phyloP scores from a whole-genome alignment of 768 basidiomycete species.

The Chlorophyllum brunneum region DNA sequence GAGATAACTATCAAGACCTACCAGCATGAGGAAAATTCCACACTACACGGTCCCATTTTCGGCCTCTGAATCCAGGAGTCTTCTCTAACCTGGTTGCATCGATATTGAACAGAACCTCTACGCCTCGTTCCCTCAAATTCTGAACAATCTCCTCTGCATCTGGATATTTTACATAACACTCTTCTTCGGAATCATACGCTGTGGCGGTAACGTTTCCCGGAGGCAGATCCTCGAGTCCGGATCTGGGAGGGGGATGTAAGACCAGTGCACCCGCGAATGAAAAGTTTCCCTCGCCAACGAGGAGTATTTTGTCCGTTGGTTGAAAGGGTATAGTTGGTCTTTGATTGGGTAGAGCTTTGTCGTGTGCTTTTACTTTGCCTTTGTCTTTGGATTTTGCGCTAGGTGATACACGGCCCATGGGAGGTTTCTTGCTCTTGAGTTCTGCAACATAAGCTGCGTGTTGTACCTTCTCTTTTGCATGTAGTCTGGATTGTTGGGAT shows the following conservation, averaged over 20 bases:
- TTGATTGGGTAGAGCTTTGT: conserved; percentile 11
- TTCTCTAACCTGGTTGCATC: conserved; percentile 82
- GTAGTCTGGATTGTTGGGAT: conserved; percentile 64
- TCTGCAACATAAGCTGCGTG: conserved; percentile 52
- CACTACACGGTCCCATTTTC: conserved; percentile 72
- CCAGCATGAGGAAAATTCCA: conserved; percentile 99
- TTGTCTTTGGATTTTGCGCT: conserved; percentile 21
- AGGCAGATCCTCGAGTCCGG: conserved; percentile 48
- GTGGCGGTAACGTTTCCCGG: conserved; percentile 78
- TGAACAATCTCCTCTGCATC: conserved; percentile 59
- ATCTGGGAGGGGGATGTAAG: conserved; percentile 32
- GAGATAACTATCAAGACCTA: conserved; percentile 28
- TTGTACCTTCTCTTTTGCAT: conserved; percentile 52
- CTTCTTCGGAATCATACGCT: conserved; percentile 74
- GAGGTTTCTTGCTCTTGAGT: conserved; percentile 36
- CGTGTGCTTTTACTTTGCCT: conserved; percentile 5
- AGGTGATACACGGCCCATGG: conserved; percentile 6
- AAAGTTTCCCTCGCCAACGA: conserved; percentile 95
- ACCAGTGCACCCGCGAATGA: conserved; percentile 82
- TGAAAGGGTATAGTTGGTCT: conserved; percentile 62
- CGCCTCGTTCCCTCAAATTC: conserved; percentile 53
- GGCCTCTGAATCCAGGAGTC: conserved; percentile 49
- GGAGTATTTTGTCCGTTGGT: conserved; percentile 61
- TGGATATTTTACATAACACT: conserved; percentile 81
- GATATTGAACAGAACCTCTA: conserved; percentile 70